Conservation (phyloP, 371 early-diverging fungal species). For the Rhizopus stolonifer region DNA sequence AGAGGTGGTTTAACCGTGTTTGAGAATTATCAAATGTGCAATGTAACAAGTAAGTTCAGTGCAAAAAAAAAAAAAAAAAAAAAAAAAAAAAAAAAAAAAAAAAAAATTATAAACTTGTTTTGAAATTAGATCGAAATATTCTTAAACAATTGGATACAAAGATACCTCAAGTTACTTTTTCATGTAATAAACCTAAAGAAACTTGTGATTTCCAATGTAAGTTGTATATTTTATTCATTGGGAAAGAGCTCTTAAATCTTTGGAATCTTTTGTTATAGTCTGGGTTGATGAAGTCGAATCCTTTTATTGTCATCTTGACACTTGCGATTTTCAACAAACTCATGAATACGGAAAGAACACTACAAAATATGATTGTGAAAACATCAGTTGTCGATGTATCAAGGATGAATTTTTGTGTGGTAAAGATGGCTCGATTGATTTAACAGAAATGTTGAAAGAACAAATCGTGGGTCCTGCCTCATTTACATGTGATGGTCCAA, state of each 20-base stretch:
- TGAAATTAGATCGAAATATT: constrained; percentile 54
- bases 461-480: constrained; percentile 77
- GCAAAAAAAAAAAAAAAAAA: too few species aligned
- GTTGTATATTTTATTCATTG: neutral
- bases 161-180: constrained; percentile 71
- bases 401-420: constrained; percentile 78
- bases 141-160: constrained; percentile 60
- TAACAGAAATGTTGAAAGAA: constrained; percentile 69
- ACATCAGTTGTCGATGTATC: constrained; percentile 72
- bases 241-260: neutral
- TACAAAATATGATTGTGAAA: constrained; percentile 61
- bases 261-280: constrained; percentile 33
- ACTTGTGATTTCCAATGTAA: constrained; percentile 72
- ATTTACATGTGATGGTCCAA: constrained; percentile 60
- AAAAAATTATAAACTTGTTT: too few species aligned
- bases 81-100: too few species aligned
- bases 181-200: constrained; percentile 52
- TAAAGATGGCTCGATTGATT: constrained; percentile 72
- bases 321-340: constrained; percentile 51
- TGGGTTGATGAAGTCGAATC: constrained; percentile 80
- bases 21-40: constrained; percentile 83
- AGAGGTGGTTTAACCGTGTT: constrained; percentile 74
- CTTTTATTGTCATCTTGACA: constrained; percentile 72
- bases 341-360: constrained; percentile 47
- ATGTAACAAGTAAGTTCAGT: constrained; percentile 87